Evolutionary conservation across 345 rosid genomes (phyloP).

Genomic region (Hypericum perforatum): DNA sequence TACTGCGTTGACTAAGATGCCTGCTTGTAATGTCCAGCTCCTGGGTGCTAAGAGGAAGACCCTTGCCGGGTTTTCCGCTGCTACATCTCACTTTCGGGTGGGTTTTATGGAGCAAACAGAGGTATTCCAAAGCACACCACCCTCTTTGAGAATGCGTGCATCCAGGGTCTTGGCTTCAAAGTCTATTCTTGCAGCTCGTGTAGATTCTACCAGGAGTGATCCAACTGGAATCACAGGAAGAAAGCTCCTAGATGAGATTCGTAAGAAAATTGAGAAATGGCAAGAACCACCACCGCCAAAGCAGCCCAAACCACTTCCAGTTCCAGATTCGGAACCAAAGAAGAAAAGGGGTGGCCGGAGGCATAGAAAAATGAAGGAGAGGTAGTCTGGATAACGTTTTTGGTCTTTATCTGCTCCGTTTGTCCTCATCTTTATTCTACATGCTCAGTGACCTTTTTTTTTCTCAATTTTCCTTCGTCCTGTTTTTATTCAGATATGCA

Average conservation of each 20-base stretch:
- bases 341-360: conserved; percentile 97
- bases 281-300: conserved; percentile 98
- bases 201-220: conserved; percentile 79
- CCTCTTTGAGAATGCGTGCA: conserved; percentile 60
- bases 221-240: conserved; percentile 70
- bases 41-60: conserved; percentile 90
- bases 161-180: conserved; percentile 80
- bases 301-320: conserved; percentile 96
- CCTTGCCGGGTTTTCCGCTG: conserved; percentile 93
- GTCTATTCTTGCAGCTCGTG: conserved; percentile 75
- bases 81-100: conserved; percentile 68
- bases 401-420: background rate
- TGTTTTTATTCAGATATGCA: conserved; percentile 54
- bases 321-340: conserved; percentile 98
- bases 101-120: conserved; percentile 88
- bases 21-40: conserved; percentile 91
- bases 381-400: conserved; percentile 25
- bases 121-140: conserved; percentile 78
- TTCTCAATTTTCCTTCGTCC: conserved; percentile 6
- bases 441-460: background rate
- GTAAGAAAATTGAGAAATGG: conserved; percentile 92
- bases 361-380: conserved; percentile 90
- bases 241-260: conserved; percentile 52
- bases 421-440: background rate
- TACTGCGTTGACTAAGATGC: conserved; percentile 83